Base-by-base conservation (phyloP, 2,329 filamentous ascomycete genomes). In the Nannizziopsis arthrosporioides region DNA sequence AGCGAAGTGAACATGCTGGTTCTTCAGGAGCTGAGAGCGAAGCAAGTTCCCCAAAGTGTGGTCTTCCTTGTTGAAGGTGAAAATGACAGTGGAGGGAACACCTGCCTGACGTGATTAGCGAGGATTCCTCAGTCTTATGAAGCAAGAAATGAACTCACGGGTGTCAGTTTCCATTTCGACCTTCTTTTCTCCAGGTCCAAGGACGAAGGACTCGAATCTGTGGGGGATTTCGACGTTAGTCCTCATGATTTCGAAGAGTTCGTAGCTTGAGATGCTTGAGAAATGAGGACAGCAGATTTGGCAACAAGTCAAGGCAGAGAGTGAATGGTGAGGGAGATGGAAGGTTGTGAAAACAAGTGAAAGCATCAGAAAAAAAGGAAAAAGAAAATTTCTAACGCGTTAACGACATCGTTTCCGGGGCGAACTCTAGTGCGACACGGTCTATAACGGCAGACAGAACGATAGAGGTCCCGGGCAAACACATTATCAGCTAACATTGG, bases 31-130 rank as follows among this genome's bases (percentile, higher is more conserved):
- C 59, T 90, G 85, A 60, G 86, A 82, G 42, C 84, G 78, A 49
- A 98, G 76, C 48, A 98, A 76, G 66, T 98, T 95, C 58, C 83
- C 92, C 19, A 98, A 78, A 1, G 90, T 95, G 69, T 95, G 90
- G 59, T 98, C 92, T 67, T 98, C 92, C 68, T 95, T 96, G 69
- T 87, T 86, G 69, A 98, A 81, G 51, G 86, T 81, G 71, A 98
- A 98, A 68, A 95, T 85, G 8, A 87, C 85, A n/a, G 85, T 88
- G 64, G 94, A 94, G 17, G 90, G 86, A 63, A 94, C 88, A 61
- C 87, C 88, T 92, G 51, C 36, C 11, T 32, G 22, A 44, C 4
- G 8, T 27, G 27, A n/a, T 30, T 18, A 22, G 32, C 10, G 15
- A 44, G 5, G 4, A 27, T 10, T 17, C 35, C 14, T n/a, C 3